Evolutionary conservation across 2,329 filamentous ascomycete species (phyloP).

Genomic region (Emergomyces orientalis): DNA sequence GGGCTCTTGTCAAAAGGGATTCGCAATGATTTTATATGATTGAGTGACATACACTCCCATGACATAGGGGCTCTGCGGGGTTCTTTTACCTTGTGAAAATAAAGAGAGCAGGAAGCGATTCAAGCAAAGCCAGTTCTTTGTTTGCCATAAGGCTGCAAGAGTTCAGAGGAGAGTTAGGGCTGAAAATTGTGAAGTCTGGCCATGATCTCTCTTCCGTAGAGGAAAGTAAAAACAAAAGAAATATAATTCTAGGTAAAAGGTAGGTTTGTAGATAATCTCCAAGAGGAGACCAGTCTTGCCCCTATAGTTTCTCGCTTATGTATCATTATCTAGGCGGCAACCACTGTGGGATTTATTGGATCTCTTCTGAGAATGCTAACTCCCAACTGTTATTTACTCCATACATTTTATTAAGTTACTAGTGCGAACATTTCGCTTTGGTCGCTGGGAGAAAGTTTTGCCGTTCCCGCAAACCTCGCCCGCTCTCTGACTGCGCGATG

Average conservation of each 20-base stretch:
- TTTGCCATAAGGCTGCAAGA: neutral
- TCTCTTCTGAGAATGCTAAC: too few relatives aligned
- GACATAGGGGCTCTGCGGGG: neutral
- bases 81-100: neutral
- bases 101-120: neutral
- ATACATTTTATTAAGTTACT: too few relatives aligned
- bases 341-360: neutral
- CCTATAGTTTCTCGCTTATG: neutral
- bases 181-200: neutral
- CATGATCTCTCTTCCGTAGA: neutral
- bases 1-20: neutral
- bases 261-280: neutral
- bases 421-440: too few relatives aligned
- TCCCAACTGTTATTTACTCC: too few relatives aligned
- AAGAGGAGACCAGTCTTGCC: neutral
- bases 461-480: neutral
- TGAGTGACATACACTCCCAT: neutral
- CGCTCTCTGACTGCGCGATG: neutral
- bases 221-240: neutral
- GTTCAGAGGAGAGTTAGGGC: neutral
- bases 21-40: neutral
- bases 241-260: too few relatives aligned
- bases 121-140: too few relatives aligned
- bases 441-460: neutral
- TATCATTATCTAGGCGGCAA: neutral